Evolutionary conservation across 2,329 filamentous ascomycete species (phyloP).

Genomic region (Nigrospora sphaerica): DNA sequence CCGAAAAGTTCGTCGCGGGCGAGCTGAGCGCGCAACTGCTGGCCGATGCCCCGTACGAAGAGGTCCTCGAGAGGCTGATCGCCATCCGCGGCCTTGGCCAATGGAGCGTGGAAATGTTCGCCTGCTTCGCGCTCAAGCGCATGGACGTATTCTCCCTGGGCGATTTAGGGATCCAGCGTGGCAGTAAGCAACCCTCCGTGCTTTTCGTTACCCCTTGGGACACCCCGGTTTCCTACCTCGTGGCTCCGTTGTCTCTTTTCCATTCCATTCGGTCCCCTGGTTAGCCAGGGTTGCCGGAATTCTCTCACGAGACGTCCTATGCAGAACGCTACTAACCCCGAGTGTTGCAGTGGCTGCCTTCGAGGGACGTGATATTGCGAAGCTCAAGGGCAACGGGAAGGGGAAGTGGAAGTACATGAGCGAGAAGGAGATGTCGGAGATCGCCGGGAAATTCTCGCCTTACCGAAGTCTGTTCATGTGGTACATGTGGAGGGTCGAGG

Average conservation of each 20-base stretch:
- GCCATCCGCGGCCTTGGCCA: conserved; percentile 80
- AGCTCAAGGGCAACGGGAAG: conserved; percentile 69
- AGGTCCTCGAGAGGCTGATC: conserved; percentile 73
- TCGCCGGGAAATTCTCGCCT: conserved; percentile 72
- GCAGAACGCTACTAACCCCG: too few relatives aligned
- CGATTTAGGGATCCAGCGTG: conserved; percentile 88
- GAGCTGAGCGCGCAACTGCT: conserved; percentile 73
- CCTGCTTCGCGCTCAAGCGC: conserved; percentile 87
- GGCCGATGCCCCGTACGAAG: conserved; percentile 73
- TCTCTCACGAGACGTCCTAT: too few relatives aligned
- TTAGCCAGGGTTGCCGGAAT: too few relatives aligned
- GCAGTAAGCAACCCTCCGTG: conserved; percentile 33
- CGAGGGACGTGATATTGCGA: conserved; percentile 72
- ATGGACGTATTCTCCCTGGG: conserved; percentile 91
- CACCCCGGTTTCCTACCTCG: too few relatives aligned
- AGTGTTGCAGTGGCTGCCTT: conserved; percentile 61
- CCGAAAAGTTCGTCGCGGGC: conserved; percentile 69
- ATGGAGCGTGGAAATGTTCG: conserved; percentile 98
- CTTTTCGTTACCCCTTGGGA: too few relatives aligned
- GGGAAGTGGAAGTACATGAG: conserved; percentile 99
- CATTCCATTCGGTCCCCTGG: too few relatives aligned
- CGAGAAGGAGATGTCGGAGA: conserved; percentile 83
- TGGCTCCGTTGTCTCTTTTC: too few relatives aligned
- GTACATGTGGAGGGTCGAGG: conserved; percentile 91
- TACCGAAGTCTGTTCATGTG: conserved; percentile 95